Conservation (phyloP, 345 rosid species). For the Dipteronia dyeriana region DNA sequence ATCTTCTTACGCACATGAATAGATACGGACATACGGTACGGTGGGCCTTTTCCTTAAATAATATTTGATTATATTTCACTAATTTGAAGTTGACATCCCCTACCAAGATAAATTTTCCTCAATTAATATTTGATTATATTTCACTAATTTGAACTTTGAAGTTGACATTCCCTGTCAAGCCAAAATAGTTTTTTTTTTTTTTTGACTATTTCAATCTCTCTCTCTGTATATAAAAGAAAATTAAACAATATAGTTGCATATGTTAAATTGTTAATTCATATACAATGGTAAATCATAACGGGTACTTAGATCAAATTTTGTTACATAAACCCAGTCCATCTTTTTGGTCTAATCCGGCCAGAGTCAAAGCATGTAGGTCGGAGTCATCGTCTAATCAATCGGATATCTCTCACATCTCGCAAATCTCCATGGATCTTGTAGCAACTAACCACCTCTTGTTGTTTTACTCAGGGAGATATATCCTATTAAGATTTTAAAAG, state of each 20-base stretch:
- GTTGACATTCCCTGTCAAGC: background rate
- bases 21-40: too few species aligned
- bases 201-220: background rate
- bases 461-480: too few species aligned
- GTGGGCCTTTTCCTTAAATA: background rate
- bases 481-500: too few species aligned
- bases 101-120: background rate
- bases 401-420: too few species aligned
- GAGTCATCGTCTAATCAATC: too few species aligned
- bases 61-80: background rate
- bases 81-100: background rate
- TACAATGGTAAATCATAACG: too few species aligned
- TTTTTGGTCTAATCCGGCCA: too few species aligned
- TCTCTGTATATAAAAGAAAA: background rate
- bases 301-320: too few species aligned
- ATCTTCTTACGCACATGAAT: background rate
- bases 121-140: background rate
- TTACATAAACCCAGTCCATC: too few species aligned
- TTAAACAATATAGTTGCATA: background rate
- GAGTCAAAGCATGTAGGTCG: too few species aligned
- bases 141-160: background rate
- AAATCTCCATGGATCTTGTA: too few species aligned
- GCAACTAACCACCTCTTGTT: too few species aligned
- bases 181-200: background rate
- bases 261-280: background rate